These are phyloP conservation scores for Cicer chorassanicum DNA, from an alignment of 306 rosid genomes.

Conservation along the genomic window DNA sequence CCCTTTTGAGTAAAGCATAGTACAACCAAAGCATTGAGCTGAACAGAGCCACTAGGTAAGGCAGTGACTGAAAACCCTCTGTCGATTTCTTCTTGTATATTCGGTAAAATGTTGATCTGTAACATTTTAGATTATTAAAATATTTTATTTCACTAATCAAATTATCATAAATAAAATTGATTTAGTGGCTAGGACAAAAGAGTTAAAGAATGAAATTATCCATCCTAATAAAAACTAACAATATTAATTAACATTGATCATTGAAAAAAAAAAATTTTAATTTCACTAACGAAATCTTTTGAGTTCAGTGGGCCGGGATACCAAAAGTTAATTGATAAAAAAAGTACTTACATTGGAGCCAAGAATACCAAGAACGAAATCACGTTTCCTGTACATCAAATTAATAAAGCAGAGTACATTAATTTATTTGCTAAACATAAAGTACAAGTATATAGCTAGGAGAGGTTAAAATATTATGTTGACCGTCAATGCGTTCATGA, in stretches of 20 bases:
- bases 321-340: neutral
- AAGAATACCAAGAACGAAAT: slow-evolving; percentile 85
- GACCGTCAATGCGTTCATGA: neutral
- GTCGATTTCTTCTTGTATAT: slow-evolving; percentile 81
- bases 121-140: neutral
- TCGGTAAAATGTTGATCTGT: slow-evolving; percentile 78
- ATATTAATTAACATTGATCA: no score
- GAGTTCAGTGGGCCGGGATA: no score
- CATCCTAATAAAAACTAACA: no score
- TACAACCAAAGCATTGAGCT: slow-evolving; percentile 83
- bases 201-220: no score
- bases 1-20: slow-evolving; percentile 66
- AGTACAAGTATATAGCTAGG: neutral
- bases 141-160: neutral
- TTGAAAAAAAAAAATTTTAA: no score
- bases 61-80: slow-evolving; percentile 77
- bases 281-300: no score
- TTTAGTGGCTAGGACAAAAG: no score
- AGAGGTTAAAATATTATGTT: neutral
- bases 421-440: neutral
- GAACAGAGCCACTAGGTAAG: slow-evolving; percentile 80
- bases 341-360: slow-evolving; percentile 79
- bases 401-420: neutral
- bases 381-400: slow-evolving; percentile 64
- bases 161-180: neutral